A percentile compares a stretch with the other conserved stretches of the same genome.
phyloP scores from a whole-genome alignment of 2,329 filamentous ascomycete species.

The Drechslerella dactyloides region DNA sequence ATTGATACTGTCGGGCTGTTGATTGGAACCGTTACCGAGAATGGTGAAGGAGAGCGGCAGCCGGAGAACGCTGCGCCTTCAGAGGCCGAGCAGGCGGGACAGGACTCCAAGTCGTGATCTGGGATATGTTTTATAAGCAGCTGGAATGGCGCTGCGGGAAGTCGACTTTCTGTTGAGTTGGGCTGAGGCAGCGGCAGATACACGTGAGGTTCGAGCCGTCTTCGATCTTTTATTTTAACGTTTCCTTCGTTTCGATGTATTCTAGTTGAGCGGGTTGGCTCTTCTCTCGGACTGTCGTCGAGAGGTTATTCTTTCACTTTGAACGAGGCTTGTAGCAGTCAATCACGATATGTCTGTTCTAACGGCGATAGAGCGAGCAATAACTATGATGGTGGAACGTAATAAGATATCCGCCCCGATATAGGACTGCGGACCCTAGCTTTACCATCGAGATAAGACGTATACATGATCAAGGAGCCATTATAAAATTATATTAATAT shows the following conservation, averaged over 20 bases:
- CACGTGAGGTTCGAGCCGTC: neutral
- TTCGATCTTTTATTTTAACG: neutral
- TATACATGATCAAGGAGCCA: too few species aligned
- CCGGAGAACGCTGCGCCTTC: neutral
- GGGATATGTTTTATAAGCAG: neutral
- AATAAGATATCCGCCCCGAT: neutral
- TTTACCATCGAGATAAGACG: neutral
- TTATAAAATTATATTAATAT: too few species aligned
- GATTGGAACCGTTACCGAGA: conserved; percentile 58
- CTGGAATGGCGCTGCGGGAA: too few species aligned
- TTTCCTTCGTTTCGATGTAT: conserved; percentile 15
- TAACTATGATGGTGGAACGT: neutral
- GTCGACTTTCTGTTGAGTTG: neutral
- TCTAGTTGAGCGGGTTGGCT: conserved; percentile 14
- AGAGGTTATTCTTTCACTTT: neutral
- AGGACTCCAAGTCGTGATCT: conserved; percentile 8
- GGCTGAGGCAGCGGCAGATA: neutral
- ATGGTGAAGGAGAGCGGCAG: conserved; percentile 12
- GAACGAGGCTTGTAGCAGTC: conserved; percentile 5
- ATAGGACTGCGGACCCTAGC: neutral
- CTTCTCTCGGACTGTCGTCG: neutral
- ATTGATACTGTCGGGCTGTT: conserved; percentile 69
- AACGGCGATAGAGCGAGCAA: neutral
- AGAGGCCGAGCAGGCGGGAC: conserved; percentile 14
- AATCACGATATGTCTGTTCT: neutral